These are phyloP conservation scores for Globisporangium cederbergense DNA, from an alignment of 352 stramenopile genomes.

Conservation along the genomic window DNA sequence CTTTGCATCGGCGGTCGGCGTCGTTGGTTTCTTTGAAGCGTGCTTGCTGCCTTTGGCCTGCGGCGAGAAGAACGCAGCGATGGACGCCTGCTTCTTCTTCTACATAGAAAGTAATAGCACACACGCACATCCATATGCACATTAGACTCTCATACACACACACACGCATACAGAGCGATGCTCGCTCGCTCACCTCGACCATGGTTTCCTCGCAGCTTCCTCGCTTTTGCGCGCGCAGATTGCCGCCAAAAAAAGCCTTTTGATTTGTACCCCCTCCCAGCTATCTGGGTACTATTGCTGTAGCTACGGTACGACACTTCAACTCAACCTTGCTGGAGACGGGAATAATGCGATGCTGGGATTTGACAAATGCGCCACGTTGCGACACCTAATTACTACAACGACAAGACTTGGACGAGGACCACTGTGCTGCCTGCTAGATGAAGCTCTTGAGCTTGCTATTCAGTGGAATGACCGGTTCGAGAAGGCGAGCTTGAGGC, in stretches of 20 bases:
- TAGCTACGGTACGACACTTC: background rate
- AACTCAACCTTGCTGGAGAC: background rate
- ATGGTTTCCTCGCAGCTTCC: background rate
- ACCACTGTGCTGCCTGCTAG: background rate
- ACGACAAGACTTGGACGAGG: background rate
- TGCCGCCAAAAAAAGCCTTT: constrained; percentile 6
- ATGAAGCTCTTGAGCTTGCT: background rate
- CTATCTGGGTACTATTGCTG: background rate
- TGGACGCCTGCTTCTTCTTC: constrained; percentile 74
- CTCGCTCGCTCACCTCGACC: constrained; percentile 6
- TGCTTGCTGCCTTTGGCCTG: constrained; percentile 25
- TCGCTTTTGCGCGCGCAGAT: constrained; percentile 4
- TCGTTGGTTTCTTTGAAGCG: constrained; percentile 6
- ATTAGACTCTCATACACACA: background rate
- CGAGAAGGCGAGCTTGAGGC: constrained; percentile 62
- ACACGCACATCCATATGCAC: background rate
- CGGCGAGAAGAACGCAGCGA: constrained; percentile 80
- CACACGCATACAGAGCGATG: background rate
- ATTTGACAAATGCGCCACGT: background rate
- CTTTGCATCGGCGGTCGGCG: background rate
- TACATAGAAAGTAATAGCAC: constrained; percentile 7
- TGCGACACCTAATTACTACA: background rate
- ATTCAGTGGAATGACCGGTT: constrained; percentile 36
- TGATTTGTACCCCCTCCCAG: background rate
- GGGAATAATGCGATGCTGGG: too few species aligned